Conservation (phyloP, 2,329 filamentous ascomycete species). For the Alternaria sp. region DNA sequence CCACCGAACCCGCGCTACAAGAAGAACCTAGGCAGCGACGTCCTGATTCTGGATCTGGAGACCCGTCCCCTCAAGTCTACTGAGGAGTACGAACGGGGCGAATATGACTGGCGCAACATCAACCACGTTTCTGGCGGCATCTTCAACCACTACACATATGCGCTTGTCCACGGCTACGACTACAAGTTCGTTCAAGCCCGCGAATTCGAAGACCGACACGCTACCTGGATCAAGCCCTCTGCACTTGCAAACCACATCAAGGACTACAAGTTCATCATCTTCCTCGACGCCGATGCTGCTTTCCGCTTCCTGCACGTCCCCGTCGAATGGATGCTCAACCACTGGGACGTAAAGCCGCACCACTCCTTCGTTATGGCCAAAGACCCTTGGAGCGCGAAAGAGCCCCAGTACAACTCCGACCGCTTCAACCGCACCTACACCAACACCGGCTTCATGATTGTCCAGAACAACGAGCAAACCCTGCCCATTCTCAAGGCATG, state of each 20-base stretch:
- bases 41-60: constrained; percentile 47
- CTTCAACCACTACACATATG: constrained; percentile 50
- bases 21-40: constrained; percentile 42
- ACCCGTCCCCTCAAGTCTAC: constrained; percentile 43
- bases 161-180: constrained; percentile 57
- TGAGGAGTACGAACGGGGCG: constrained; percentile 38
- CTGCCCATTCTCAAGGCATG: constrained; percentile 59
- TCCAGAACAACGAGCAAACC: constrained; percentile 59
- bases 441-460: constrained; percentile 63
- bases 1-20: constrained; percentile 41
- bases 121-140: constrained; percentile 46
- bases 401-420: constrained; percentile 51
- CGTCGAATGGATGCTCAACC: constrained; percentile 59
- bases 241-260: constrained; percentile 47
- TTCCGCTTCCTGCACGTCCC: constrained; percentile 56
- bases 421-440: constrained; percentile 52
- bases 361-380: constrained; percentile 56
- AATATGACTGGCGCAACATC: constrained; percentile 47
- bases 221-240: constrained; percentile 57
- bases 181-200: constrained; percentile 56
- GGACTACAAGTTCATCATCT: constrained; percentile 55
- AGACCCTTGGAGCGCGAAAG: constrained; percentile 49
- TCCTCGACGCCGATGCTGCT: constrained; percentile 57
- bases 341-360: constrained; percentile 54
- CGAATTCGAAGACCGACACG: constrained; percentile 50